Conservation (phyloP, 1,139 yeast species). For the Magnusiomyces paraingens region DNA sequence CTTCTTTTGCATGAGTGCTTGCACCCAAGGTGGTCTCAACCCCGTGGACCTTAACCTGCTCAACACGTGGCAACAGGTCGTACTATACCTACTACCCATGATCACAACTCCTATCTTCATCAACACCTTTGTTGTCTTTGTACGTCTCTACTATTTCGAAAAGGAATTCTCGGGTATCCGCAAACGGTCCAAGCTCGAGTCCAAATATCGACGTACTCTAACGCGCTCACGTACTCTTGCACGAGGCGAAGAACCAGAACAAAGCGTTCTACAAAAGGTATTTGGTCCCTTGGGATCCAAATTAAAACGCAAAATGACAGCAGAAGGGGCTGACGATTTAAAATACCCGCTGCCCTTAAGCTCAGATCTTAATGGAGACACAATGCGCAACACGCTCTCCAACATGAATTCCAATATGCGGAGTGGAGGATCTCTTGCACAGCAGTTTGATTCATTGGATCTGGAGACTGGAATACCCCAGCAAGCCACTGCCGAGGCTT, state of each 20-base stretch:
- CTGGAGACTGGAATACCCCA: too few species aligned
- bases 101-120: conserved; percentile 85
- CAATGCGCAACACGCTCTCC: too few species aligned
- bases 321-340: too few species aligned
- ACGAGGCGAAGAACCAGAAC: conserved; percentile 6
- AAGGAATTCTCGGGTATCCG: conserved; percentile 79
- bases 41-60: conserved; percentile 52
- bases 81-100: conserved; percentile 38
- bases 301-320: too few species aligned
- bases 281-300: too few species aligned
- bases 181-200: conserved; percentile 63
- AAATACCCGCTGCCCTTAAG: too few species aligned
- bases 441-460: too few species aligned
- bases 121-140: conserved; percentile 44
- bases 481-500: too few species aligned
- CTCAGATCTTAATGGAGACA: too few species aligned
- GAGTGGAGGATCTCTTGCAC: too few species aligned
- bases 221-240: conserved; percentile 47
- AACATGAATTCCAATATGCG: too few species aligned
- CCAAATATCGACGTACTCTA: conserved; percentile 72
- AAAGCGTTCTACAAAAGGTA: not conserved
- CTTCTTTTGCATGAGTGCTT: conserved; percentile 66
- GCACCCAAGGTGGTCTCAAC: conserved; percentile 90
- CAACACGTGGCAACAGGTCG: conserved; percentile 68
- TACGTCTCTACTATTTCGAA: conserved; percentile 47